Evolutionary conservation across 805 yeast species (phyloP).

Genomic region (Yarrowia porcina): DNA sequence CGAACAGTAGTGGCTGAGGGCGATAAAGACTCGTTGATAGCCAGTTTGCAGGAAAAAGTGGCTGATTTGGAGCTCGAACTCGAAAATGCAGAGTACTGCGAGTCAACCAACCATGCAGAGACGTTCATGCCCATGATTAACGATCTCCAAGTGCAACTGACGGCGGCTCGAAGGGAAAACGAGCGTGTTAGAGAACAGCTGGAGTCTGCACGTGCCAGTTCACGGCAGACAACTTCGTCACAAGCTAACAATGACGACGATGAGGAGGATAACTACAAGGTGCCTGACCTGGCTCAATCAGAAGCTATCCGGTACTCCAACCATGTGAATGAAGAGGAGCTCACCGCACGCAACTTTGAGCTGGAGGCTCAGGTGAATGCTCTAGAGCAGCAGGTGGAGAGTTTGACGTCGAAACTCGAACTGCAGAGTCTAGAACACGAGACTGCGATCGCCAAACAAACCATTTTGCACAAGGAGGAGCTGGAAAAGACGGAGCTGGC

Average conservation of each 20-base stretch:
- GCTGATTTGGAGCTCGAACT: constrained; percentile 24
- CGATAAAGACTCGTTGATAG: constrained; percentile 9
- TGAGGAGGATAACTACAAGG: constrained; percentile 20
- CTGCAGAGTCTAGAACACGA: constrained; percentile 19
- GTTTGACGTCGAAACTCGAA: neutral
- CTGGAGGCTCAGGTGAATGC: constrained; percentile 10
- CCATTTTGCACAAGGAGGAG: constrained; percentile 28
- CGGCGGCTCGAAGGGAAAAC: constrained; percentile 11
- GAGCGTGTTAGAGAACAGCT: constrained; percentile 13
- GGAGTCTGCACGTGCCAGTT: neutral
- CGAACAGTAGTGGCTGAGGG: neutral
- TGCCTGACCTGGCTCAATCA: constrained; percentile 3
- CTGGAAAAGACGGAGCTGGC: constrained; percentile 29
- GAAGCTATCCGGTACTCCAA: constrained; percentile 3
- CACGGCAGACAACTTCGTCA: neutral
- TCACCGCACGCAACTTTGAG: constrained; percentile 2
- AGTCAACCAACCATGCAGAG: constrained; percentile 14
- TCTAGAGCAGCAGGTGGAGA: constrained; percentile 12
- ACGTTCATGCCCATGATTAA: constrained; percentile 16
- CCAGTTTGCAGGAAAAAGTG: constrained; percentile 12
- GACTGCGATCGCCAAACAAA: constrained; percentile 7
- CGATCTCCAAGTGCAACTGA: constrained; percentile 16
- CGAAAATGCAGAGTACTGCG: constrained; percentile 15
- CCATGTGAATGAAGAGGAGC: constrained; percentile 1
- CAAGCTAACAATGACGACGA: neutral